Evolutionary conservation across 2,329 filamentous ascomycete species (phyloP).

Genomic region (Onygena corvina): DNA sequence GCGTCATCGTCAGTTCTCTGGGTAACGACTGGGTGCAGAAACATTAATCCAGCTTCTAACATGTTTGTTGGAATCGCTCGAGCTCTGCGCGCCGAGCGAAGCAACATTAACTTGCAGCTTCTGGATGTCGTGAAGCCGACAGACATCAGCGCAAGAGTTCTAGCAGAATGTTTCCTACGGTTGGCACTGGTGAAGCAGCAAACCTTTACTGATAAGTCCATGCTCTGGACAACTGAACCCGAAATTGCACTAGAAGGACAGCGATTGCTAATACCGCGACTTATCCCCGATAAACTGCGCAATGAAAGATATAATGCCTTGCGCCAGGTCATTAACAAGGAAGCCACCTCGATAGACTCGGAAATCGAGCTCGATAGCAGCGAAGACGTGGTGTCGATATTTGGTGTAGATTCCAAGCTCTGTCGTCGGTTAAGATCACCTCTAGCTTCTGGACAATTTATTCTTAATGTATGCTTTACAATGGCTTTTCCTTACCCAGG

Average conservation of each 20-base stretch:
- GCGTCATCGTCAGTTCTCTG: neutral
- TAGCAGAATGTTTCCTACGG: neutral
- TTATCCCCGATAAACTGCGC: neutral
- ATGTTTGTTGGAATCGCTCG: conserved; percentile 10
- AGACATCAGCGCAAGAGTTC: no score
- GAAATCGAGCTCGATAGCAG: no score
- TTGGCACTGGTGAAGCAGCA: neutral
- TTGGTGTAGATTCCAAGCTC: no score
- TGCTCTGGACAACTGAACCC: neutral
- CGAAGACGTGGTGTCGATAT: no score
- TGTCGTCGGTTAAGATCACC: no score
- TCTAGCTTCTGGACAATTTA: no score
- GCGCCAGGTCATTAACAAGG: no score
- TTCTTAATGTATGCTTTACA: no score
- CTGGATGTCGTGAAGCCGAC: conserved; percentile 9
- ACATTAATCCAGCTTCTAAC: neutral
- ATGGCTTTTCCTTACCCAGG: no score
- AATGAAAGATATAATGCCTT: neutral
- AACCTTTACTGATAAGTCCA: neutral
- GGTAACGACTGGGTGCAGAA: neutral
- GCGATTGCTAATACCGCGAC: neutral
- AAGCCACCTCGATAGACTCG: no score
- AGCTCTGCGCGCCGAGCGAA: neutral
- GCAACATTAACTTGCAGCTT: conserved; percentile 8
- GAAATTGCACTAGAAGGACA: neutral